These are phyloP conservation scores for Fusarium beomiforme DNA, from an alignment of 2,329 filamentous ascomycete genomes.

Conservation along the genomic window DNA sequence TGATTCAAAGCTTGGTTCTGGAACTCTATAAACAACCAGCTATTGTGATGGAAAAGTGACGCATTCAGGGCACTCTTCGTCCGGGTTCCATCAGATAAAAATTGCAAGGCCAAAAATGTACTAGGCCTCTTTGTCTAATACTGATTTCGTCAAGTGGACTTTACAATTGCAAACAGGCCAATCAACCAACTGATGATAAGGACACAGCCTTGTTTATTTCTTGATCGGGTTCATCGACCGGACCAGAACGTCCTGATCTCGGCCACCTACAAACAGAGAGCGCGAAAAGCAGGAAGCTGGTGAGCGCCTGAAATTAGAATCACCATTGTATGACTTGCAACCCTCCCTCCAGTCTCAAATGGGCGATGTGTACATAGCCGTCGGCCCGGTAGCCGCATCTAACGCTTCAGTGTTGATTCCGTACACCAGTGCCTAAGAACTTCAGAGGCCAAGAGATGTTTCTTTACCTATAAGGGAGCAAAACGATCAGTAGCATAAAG, in stretches of 20 bases:
- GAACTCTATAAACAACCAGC: background rate
- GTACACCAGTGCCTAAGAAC: background rate
- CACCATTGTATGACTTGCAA: constrained; percentile 1
- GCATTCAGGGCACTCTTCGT: constrained; percentile 17
- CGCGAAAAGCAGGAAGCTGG: background rate
- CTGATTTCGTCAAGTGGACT: constrained; percentile 25
- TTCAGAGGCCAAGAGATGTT: too few relatives aligned
- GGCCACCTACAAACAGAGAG: constrained; percentile 1
- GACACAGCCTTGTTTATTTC: constrained; percentile 33
- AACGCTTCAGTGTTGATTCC: background rate
- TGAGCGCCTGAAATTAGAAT: background rate
- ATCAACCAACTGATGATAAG: constrained; percentile 27
- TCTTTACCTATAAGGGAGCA: too few relatives aligned
- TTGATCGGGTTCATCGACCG: constrained; percentile 36
- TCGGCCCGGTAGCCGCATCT: constrained; percentile 26
- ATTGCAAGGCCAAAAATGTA: constrained; percentile 2
- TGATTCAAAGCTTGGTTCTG: constrained; percentile 9
- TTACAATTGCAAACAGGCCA: constrained; percentile 5
- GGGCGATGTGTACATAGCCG: constrained; percentile 2
- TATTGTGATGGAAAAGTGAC: constrained; percentile 26
- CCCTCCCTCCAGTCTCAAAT: constrained; percentile 7
- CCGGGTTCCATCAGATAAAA: background rate
- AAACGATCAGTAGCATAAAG: too few relatives aligned
- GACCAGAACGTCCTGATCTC: constrained; percentile 32
- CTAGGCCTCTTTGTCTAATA: constrained; percentile 1